Base-by-base conservation (phyloP, 768 basidiomycete species). In the Suillus subaureus region DNA sequence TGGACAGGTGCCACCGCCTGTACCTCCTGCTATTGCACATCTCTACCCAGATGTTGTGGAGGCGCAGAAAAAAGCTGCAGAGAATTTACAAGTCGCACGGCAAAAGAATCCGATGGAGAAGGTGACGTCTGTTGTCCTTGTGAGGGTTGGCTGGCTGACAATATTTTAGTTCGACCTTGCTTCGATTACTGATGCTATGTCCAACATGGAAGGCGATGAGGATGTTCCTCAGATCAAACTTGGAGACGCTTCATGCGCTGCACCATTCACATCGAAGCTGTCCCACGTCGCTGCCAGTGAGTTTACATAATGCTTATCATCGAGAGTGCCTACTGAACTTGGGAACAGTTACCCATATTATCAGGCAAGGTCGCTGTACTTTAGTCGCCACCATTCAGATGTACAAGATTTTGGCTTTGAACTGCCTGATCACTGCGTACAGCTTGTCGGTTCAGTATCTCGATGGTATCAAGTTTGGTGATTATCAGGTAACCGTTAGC, bases 351-450 rank as follows among this genome's bases (percentile, higher is more conserved):
- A 91, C 93, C 23, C 96, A 97, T 74, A 98, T 99, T 75, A 97
- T 99, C 70, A 89, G 97, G 23, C 97, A 99, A 79, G 97, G 97
- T 28, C 93, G 97, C 35, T 99, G 97, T 81, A 99, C 97, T 1
- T 88, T 99, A 21, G 97, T 99, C 54, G 97, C 97, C 2, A 99
- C 97, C 4, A 92, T 97, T 62, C 97, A 99, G 80, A 99, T 99
- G 97, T 99, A 98, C 88, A 97, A 98, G 82, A 99, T 99, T 70
- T 83, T 99, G 43, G 97, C 97, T 1, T 81, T 99, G 64, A 99
- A 99, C 75, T 99, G 97, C 74, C 82, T 99, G 49, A 99, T 99
- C 78, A 97, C 96, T 4, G 97, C 97, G n/a, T 99, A 97, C 80
- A 96, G 94, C 75, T 82, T 99, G 67, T 96, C 93, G 70, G 97